Evolutionary conservation across 768 basidiomycete species (phyloP).

Genomic region (Rhodotorula diobovata): DNA sequence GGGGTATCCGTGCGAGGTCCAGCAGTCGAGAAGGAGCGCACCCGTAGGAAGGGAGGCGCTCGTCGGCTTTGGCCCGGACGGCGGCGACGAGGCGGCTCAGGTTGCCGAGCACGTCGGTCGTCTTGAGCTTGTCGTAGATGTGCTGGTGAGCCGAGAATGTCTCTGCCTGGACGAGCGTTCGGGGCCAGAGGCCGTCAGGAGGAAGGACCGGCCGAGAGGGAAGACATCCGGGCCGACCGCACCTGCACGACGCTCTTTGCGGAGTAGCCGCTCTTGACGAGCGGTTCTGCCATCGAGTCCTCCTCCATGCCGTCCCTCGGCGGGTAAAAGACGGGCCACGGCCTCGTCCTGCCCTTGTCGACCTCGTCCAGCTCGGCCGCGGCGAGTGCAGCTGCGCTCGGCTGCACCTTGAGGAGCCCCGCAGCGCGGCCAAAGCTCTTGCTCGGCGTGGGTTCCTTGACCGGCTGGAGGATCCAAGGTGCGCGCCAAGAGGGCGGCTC

Average conservation of each 20-base stretch:
- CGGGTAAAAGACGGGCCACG: conserved; percentile 42
- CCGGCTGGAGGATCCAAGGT: conserved; percentile 15
- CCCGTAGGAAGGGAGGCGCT: conserved; percentile 30
- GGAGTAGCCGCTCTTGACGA: conserved; percentile 40
- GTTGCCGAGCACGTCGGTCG: conserved; percentile 26
- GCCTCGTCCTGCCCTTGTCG: background rate
- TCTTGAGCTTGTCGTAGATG: conserved; percentile 40
- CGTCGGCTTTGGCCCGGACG: conserved; percentile 27
- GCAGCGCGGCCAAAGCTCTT: background rate
- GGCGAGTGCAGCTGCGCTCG: background rate
- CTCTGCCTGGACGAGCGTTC: conserved; percentile 44
- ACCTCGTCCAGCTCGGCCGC: background rate
- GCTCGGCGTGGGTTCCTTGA: background rate
- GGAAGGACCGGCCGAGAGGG: background rate
- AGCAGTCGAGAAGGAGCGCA: conserved; percentile 4
- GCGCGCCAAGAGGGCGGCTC: conserved; percentile 33
- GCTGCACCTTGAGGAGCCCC: background rate
- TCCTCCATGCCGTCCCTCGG: conserved; percentile 43
- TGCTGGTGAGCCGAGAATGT: conserved; percentile 43
- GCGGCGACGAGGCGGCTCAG: conserved; percentile 34
- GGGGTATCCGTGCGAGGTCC: too few species aligned
- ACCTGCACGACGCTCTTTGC: conserved; percentile 25
- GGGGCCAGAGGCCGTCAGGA: background rate
- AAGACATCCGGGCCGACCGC: background rate
- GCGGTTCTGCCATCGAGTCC: conserved; percentile 39